Evolutionary conservation across 495 filamentous ascomycete species (phyloP), one percentile per base, ranked within the genome.

Genomic region (Choiromyces venosus): DNA sequence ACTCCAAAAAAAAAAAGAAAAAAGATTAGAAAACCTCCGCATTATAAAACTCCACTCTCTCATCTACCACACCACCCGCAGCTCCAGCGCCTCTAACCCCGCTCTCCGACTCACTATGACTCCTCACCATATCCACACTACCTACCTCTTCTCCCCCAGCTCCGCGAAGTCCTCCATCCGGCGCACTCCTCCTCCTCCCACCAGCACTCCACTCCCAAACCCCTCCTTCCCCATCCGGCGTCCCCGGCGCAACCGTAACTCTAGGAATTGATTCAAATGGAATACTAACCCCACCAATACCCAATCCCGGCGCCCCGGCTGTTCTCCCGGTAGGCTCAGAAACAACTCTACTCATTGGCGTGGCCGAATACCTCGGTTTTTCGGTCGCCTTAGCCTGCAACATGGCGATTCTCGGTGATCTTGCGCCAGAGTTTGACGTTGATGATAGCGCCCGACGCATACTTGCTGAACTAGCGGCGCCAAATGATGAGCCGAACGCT

Each of bases 221-320:
- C 52, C n/a, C 25, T 0, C 52, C 9, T 12, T 61, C 52, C 9
- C 10, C 52, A 25, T 77, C 75, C 7, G 75, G 74, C 8, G 75
- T 77, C 37, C 72, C 9, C n/a, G 65, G 75, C 9, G 69, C 75
- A 29, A 77, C 61, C 39, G 64, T 76, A 36, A 77, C 75, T 52
- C 76, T 44, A 10, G 75, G 75, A 38, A 77, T 72, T 14, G 9
- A 33, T 16, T 74, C 75, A 66, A 77, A 77, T 4, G 75, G 66
- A 33, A 77, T 73, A 64, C 67, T 37, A 29, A 77, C 40, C 16
- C 42, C 42, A 4, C 37, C 74, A n/a, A 77, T 70, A 19, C 69
- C 75, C 33, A 77, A 42, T 14, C 75, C 75, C 33, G 75, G 75
- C 37, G 65, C 8, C 37, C 67, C 36, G n/a, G 56, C n/a, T 1